Base-by-base conservation (phyloP, 129 eudicot species). In the Solidago caesia region DNA sequence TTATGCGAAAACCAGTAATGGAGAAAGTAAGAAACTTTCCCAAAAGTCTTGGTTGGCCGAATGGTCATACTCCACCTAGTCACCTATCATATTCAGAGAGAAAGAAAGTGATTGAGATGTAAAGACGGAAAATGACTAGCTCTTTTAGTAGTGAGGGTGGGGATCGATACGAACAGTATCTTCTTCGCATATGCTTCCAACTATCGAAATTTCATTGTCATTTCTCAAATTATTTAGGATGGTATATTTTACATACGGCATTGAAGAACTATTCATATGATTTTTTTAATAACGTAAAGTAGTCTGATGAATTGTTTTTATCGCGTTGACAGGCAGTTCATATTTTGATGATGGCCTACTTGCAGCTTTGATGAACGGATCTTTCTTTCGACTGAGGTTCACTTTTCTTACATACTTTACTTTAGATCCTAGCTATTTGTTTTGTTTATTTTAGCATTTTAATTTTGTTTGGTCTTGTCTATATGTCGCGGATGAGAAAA, bases 111-210 rank as follows among this genome's bases (percentile, higher is more conserved):
- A 15, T 65, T 65, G 70, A 42, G 51, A 48, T 14, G 52, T 65
- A 65, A 65, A 65, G 70, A 65, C 39, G 39, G 3, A 33, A 2
- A 3, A 33, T 33, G 39, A 33, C 39, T 33, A 33, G 39, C 3
- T 33, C 39, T 33, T 33, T 33, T 33, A 33, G 39, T 33, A 33
- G 39, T 33, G 39, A 33, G 39, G 39, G 39, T 33, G 39, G 39
- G 39, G 39, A 33, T 33, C 3, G 39, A 33, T 33, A 33, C 39
- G 75, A 56, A 72, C 16, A 43, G 75, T 57, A 71, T 71, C 75
- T 71, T 71, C 75, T 42, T 71, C 42, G 75, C 75, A 71, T 71
- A 71, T 71, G 55, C 75, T 57, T 56, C 39, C 29, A 56, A 15
- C 47, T 55, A 53, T 56, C 10, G 51, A 9, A 10, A 43, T 44